phyloP scores from a whole-genome alignment of 2,329 filamentous ascomycete genomes.

The Coniochaeta hoffmannii region DNA sequence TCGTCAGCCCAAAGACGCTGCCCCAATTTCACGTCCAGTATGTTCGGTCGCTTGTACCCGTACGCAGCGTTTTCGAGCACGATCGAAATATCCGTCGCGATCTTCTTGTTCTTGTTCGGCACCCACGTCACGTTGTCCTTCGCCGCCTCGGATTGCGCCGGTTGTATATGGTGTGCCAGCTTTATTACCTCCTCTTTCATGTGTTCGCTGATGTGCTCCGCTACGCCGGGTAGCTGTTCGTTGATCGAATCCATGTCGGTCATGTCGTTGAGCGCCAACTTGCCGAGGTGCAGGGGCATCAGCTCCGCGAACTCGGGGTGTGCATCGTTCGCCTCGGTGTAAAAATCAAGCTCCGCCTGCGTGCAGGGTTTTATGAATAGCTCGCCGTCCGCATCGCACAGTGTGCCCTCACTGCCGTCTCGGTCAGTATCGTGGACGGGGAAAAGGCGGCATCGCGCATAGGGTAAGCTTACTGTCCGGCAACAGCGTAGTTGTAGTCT shows the following conservation, averaged over 20 bases:
- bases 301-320: slow-evolving; percentile 70
- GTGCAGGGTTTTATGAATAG: slow-evolving; percentile 95
- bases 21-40: slow-evolving; percentile 90
- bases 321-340: slow-evolving; percentile 59
- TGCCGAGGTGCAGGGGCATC: slow-evolving; percentile 82
- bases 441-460: too few relatives aligned
- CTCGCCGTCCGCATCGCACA: slow-evolving; percentile 74
- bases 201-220: slow-evolving; percentile 33
- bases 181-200: slow-evolving; percentile 28
- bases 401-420: slow-evolving; percentile 69
- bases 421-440: not conserved
- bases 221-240: slow-evolving; percentile 37
- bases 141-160: not conserved
- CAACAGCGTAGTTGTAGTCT: slow-evolving; percentile 68
- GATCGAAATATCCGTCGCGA: slow-evolving; percentile 72
- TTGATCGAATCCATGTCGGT: slow-evolving; percentile 38
- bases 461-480: slow-evolving; percentile 63
- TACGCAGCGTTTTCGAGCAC: slow-evolving; percentile 78
- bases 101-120: slow-evolving; percentile 46
- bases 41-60: slow-evolving; percentile 78
- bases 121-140: slow-evolving; percentile 31
- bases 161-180: slow-evolving; percentile 7
- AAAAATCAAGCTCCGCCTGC: slow-evolving; percentile 78
- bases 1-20: slow-evolving; percentile 77
- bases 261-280: slow-evolving; percentile 58